These are phyloP conservation scores for Sistotremastrum niveocremeum DNA, from an alignment of 768 basidiomycete genomes.

Conservation along the genomic window DNA sequence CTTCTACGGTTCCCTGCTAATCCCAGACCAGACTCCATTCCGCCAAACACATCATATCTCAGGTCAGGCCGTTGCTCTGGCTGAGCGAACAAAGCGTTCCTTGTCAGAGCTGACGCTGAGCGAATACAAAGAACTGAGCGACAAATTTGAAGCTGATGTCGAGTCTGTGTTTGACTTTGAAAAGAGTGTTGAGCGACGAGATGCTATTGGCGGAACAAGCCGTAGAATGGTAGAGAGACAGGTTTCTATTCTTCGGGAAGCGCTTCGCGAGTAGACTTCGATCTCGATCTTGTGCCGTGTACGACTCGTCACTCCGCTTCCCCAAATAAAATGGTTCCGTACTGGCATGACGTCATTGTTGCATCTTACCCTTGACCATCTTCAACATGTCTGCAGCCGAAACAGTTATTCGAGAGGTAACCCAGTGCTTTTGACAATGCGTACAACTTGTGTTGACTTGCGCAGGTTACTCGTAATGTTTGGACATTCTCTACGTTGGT, in stretches of 20 bases:
- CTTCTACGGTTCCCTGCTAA: not conserved
- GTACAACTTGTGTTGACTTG: not conserved
- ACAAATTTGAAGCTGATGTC: slow-evolving; percentile 74
- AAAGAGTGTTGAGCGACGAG: slow-evolving; percentile 81
- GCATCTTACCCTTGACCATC: not conserved
- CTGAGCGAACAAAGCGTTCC: slow-evolving; percentile 70
- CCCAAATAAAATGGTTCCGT: not conserved
- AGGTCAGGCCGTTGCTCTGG: slow-evolving; percentile 89
- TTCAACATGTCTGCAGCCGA: slow-evolving; percentile 9
- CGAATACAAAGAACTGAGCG: slow-evolving; percentile 66
- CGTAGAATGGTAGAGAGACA: slow-evolving; percentile 75
- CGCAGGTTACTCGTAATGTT: slow-evolving; percentile 35
- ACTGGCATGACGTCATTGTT: not conserved
- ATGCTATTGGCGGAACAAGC: slow-evolving; percentile 88
- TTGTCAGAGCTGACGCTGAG: slow-evolving; percentile 67
- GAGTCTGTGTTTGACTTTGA: slow-evolving; percentile 87
- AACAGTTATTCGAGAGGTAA: slow-evolving; percentile 31
- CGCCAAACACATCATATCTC: slow-evolving; percentile 98
- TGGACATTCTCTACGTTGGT: slow-evolving; percentile 55
- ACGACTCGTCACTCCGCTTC: not conserved
- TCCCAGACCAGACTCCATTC: slow-evolving; percentile 68
- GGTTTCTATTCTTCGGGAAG: slow-evolving; percentile 57
- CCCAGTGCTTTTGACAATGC: not conserved
- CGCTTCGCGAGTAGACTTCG: slow-evolving; percentile 19
- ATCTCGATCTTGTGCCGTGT: not conserved